Base-by-base conservation (phyloP, 768 basidiomycete genomes). In the Trichaptum fuscoviolaceum region DNA sequence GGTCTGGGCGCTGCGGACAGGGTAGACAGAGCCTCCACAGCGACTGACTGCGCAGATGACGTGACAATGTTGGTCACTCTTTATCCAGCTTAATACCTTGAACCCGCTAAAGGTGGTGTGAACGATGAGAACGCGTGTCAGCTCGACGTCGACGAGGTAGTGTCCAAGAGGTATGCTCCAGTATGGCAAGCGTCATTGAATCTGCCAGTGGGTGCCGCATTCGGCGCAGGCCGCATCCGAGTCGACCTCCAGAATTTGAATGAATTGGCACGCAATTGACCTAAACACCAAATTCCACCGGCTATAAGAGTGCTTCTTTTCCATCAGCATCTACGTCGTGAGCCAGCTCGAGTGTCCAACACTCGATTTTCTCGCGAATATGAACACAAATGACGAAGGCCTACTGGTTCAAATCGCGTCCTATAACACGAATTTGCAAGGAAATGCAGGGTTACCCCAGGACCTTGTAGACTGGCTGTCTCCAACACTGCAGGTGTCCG, bases 361-460 rank as follows among this genome's bases (percentile, higher is more conserved):
- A 20, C 42, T 52, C 10, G 42, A 4, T 15, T 52, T 30, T 30
- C 30, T 52, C 42, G 42, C 42, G 15, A 52, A 52, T 12, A 52
- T 52, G 42, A 12, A 2, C 42, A 2, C 42, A 2, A 52, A 52
- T 2, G 42, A 75, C 35, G 69, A 73, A 57, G 72, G 71, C 20
- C 72, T 89, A 24, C 78, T 92, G 64, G 88, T 94, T 6, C 92
- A 93, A 72, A 88, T 94, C 64, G 91, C 91, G 12, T 88, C 93
- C 2, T 97, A 95, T 80, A 97, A 97, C 74, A 94, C 94, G 7
- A 95, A 95, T 72, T 81, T 96, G 7, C 94, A 95, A 76, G 91
- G 89, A 7, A 82, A 86, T 20, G 77, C 80, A 27, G 90, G 89
- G 12, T 69, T 92, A 30, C 90, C 91, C 0, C 91, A 95, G 74